Base-by-base conservation (phyloP, 108 stramenopile species). In the Discostella stelligeroides region DNA sequence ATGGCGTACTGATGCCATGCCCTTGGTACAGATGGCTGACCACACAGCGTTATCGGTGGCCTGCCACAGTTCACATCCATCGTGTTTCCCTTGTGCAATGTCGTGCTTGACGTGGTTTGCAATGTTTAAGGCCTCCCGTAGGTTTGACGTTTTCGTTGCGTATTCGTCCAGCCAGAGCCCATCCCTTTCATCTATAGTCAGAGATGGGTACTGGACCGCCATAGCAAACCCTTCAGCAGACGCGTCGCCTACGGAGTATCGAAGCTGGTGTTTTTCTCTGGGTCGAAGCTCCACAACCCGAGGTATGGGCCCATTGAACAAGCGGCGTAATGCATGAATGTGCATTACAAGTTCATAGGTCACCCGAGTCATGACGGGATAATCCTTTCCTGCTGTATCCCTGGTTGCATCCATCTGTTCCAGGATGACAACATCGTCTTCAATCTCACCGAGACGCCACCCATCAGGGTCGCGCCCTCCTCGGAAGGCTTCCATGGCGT, bases 31-130 rank as follows among this genome's bases (percentile, higher is more conserved):
- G 12, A 57, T 46, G 7, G 45, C 12, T 8, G 51, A 51, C 70
- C 70, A 72, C 15, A 55, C 41, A 9, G 37, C 30, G 25, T 72
- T 72, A 41, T 72, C 70, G 12, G 60, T 72, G 14, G 27, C 70
- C 23, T 28, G 24, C 70, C 60, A 63, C 13, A 64, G 37, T 29
- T 72, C 61, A 25, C 61, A 63, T 14, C 70, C 70, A 41, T 72
- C 61, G 37, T 55, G 61, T 13, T 25, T 24, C 9, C 70, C 60
- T 15, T n/a, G 24, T 18, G 4, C 41, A 48, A 63, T 72, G 43
- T 72, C 70, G 12, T n/a, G 39, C 25, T 24, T 37, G 46, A 72
- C 25, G 8, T 56, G 51, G n/a, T 28, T 63, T 27, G 60, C 60
- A 23, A 62, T 37, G 24, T 63, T 50, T 14, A 63, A 12, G 40